Evolutionary conservation across 2,329 filamentous ascomycete genomes (phyloP).

Genomic region (Lachnellula arida): DNA sequence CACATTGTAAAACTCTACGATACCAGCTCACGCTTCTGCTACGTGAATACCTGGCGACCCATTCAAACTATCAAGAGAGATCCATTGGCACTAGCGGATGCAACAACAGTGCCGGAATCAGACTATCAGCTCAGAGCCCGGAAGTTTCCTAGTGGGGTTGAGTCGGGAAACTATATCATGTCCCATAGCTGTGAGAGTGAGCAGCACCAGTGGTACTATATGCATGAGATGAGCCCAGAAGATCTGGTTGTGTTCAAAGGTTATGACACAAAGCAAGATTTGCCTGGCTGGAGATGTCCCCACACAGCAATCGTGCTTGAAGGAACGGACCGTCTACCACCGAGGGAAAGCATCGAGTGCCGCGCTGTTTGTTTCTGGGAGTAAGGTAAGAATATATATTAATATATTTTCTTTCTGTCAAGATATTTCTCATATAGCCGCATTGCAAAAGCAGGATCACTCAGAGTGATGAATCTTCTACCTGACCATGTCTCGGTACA

Average conservation of each 20-base stretch:
- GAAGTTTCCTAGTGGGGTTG: not conserved
- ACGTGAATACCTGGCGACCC: constrained; percentile 1
- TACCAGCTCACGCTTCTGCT: not conserved
- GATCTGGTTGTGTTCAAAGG: constrained; percentile 6
- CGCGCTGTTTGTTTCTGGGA: not conserved
- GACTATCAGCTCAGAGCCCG: constrained; percentile 4
- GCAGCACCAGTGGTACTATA: constrained; percentile 7
- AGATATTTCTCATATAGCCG: not conserved
- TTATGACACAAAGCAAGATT: constrained; percentile 3
- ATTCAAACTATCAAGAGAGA: not conserved
- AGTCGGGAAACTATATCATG: constrained; percentile 1
- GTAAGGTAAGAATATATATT: not conserved
- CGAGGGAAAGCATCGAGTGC: constrained; percentile 4
- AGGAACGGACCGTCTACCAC: not conserved
- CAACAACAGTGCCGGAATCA: constrained; percentile 2
- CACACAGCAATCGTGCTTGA: constrained; percentile 1
- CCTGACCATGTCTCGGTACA: not conserved
- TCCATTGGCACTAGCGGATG: not conserved
- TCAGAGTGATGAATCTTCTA: not conserved
- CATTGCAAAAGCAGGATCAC: not conserved
- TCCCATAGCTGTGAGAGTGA: not conserved
- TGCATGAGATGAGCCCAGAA: constrained; percentile 2
- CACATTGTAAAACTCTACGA: not conserved
- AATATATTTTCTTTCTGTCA: no score
- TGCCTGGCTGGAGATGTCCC: constrained; percentile 3